Conservation (phyloP, 1,139 yeast genomes). For the Yamadazyma friedrichii region DNA sequence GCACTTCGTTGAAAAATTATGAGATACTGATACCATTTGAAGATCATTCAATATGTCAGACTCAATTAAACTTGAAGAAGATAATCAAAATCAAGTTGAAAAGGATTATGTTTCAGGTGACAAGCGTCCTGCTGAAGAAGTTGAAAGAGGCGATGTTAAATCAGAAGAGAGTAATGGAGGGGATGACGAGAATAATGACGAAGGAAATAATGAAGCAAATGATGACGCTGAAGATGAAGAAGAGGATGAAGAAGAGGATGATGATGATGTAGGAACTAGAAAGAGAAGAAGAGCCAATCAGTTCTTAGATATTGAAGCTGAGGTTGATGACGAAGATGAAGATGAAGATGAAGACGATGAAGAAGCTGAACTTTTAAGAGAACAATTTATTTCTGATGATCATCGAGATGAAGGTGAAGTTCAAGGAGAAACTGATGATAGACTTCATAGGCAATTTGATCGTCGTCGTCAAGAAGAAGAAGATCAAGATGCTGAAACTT, state of each 20-base stretch:
- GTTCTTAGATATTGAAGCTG: slow-evolving; percentile 98
- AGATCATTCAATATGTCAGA: slow-evolving; percentile 13
- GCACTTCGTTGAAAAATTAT: slow-evolving; percentile 2
- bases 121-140: slow-evolving; percentile 5
- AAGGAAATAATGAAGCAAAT: slow-evolving; percentile 5
- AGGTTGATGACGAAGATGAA: slow-evolving; percentile 97
- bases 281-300: slow-evolving; percentile 77
- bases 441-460: slow-evolving; percentile 89
- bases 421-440: slow-evolving; percentile 52
- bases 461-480: slow-evolving; percentile 85
- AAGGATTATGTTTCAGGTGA: slow-evolving; percentile 22
- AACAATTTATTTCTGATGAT: slow-evolving; percentile 78
- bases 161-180: neutral
- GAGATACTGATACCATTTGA: slow-evolving; percentile 2
- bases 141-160: slow-evolving; percentile 7
- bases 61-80: slow-evolving; percentile 17
- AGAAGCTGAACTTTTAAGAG: slow-evolving; percentile 83
- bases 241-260: slow-evolving; percentile 50
- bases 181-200: slow-evolving; percentile 10
- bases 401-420: slow-evolving; percentile 41
- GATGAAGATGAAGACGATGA: slow-evolving; percentile 84
- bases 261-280: slow-evolving; percentile 48
- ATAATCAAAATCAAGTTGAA: slow-evolving; percentile 51
- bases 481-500: slow-evolving; percentile 91
- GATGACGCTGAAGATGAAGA: slow-evolving; percentile 54